phyloP scores from a whole-genome alignment of 139 green algal genomes.

The Medakamo hakoo region DNA sequence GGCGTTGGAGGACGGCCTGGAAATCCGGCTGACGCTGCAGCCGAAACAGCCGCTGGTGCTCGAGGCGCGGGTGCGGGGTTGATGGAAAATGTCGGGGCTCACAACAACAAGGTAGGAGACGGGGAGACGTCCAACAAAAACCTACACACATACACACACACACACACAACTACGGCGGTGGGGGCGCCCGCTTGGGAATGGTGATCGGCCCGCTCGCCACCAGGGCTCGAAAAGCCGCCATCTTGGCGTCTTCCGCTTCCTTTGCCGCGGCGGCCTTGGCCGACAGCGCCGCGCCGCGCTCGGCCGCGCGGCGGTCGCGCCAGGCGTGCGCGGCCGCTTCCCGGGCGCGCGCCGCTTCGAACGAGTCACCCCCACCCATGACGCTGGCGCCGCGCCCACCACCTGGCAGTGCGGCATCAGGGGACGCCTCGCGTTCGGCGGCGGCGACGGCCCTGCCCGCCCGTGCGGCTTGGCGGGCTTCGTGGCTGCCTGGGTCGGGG shows the following conservation, averaged over 20 bases:
- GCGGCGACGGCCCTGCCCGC: no score
- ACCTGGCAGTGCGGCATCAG: slow-evolving; percentile 6
- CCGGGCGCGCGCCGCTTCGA: slow-evolving; percentile 28
- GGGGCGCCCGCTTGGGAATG: slow-evolving; percentile 20
- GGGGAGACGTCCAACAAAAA: no score
- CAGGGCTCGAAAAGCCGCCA: slow-evolving; percentile 24
- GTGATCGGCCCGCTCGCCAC: slow-evolving; percentile 14
- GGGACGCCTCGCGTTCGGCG: neutral
- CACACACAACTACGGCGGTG: neutral
- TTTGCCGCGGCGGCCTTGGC: neutral
- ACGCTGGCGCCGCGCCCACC: slow-evolving; percentile 41
- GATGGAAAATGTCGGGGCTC: no score
- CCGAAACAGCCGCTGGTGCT: no score
- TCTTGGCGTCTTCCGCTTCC: slow-evolving; percentile 20
- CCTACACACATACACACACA: neutral
- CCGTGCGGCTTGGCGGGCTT: neutral
- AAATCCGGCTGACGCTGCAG: no score
- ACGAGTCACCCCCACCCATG: slow-evolving; percentile 28
- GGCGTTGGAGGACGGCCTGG: no score
- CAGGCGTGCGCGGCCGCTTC: neutral
- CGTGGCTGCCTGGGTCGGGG: neutral
- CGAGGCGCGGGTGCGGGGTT: no score
- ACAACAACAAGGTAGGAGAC: no score
- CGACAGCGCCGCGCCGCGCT: neutral
- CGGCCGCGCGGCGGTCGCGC: neutral